A percentile compares a stretch with the other conserved stretches of the same genome.
Conservation (phyloP, 176 grass and related monocot species). For the Neostapfia colusana region DNA sequence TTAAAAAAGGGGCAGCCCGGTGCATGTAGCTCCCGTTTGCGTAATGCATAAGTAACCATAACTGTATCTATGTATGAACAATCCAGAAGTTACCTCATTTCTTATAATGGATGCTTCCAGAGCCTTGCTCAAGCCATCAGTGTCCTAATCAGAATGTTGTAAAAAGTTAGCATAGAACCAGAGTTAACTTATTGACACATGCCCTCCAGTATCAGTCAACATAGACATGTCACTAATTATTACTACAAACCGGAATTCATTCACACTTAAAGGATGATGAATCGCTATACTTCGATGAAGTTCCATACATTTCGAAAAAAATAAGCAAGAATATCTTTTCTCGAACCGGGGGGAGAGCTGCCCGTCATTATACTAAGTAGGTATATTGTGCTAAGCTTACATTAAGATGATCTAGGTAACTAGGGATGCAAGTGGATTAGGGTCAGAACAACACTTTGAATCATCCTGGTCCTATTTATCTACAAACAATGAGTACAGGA, state of each 20-base stretch:
- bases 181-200: conserved; percentile 26
- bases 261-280: not conserved
- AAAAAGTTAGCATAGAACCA: conserved; percentile 25
- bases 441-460: not conserved
- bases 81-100: conserved; percentile 69
- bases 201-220: not conserved
- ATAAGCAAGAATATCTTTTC: not conserved
- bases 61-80: conserved; percentile 16
- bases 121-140: conserved; percentile 79
- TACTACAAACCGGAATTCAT: conserved; percentile 13
- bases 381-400: not conserved
- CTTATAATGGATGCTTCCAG: conserved; percentile 87
- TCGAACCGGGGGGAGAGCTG: not conserved
- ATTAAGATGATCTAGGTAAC: conserved; percentile 2
- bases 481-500: not conserved
- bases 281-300: not conserved
- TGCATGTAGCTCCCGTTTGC: too few relatives aligned
- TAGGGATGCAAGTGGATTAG: not conserved
- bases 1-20: too few relatives aligned
- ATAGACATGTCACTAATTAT: not conserved
- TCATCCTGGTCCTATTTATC: not conserved
- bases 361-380: not conserved
- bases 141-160: conserved; percentile 62
- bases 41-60: not conserved
- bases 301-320: not conserved